phyloP scores from a whole-genome alignment of 495 filamentous ascomycete species.

The Xylaria longipes region DNA sequence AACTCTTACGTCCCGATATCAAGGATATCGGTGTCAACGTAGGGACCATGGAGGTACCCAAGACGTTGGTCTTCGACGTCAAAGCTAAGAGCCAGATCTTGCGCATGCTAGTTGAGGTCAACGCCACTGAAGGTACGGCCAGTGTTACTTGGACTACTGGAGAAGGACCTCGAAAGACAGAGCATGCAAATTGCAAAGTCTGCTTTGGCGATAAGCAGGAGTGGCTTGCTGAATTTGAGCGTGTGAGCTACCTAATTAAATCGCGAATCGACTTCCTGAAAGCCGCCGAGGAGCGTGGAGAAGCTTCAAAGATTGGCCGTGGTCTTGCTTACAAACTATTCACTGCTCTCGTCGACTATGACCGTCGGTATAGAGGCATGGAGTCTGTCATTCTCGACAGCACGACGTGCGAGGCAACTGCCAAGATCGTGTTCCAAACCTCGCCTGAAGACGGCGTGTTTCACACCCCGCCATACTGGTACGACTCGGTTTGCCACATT shows the following conservation, averaged over 20 bases:
- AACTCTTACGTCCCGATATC: constrained; percentile 59
- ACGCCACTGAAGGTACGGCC: constrained; percentile 47
- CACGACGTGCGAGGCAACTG: constrained; percentile 72
- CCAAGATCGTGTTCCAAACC: constrained; percentile 69
- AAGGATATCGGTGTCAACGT: constrained; percentile 66
- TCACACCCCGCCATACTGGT: constrained; percentile 73
- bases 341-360: constrained; percentile 72
- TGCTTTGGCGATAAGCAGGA: constrained; percentile 51
- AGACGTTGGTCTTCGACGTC: constrained; percentile 69
- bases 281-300: constrained; percentile 55
- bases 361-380: constrained; percentile 71
- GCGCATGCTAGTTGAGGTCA: constrained; percentile 48
- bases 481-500: constrained; percentile 71
- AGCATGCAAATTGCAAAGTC: constrained; percentile 61
- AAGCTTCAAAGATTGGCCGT: constrained; percentile 66
- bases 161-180: constrained; percentile 48
- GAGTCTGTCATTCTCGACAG: constrained; percentile 80
- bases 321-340: constrained; percentile 83
- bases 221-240: constrained; percentile 62
- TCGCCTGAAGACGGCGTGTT: constrained; percentile 65
- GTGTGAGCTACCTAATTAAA: constrained; percentile 62
- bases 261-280: constrained; percentile 57
- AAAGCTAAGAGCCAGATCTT: constrained; percentile 59
- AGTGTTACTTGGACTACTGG: constrained; percentile 50
- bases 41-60: constrained; percentile 70